phyloP scores from a whole-genome alignment of 1,139 yeast genomes.

The Kluyveromyces sp. region DNA sequence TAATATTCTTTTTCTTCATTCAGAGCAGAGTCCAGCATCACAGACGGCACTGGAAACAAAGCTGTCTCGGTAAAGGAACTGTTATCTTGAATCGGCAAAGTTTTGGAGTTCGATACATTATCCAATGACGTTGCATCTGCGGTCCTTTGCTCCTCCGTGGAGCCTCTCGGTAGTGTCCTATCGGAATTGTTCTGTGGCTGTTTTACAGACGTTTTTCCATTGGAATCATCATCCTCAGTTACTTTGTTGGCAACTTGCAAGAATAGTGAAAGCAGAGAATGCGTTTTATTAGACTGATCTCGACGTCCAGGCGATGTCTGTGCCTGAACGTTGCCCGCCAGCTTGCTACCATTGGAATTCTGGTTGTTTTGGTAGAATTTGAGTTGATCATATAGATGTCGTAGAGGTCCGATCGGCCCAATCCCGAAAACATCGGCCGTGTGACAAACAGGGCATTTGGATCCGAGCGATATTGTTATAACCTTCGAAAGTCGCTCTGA shows the following conservation, averaged over 20 bases:
- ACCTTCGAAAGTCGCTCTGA: constrained; percentile 40
- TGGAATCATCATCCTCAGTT: constrained; percentile 6
- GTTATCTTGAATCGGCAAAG: constrained; percentile 19
- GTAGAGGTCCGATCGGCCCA: constrained; percentile 45
- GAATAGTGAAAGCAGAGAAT: constrained; percentile 23
- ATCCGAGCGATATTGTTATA: constrained; percentile 9
- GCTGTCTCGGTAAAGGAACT: constrained; percentile 11
- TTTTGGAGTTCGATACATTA: constrained; percentile 23
- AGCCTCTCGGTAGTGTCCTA: background rate
- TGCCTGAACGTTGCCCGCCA: background rate
- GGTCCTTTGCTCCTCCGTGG: background rate
- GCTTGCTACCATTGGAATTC: background rate
- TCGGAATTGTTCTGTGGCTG: background rate
- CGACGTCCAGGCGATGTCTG: constrained; percentile 9
- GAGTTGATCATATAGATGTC: constrained; percentile 41
- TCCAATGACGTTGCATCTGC: constrained; percentile 12
- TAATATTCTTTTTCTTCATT: constrained; percentile 46
- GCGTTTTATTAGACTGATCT: constrained; percentile 11
- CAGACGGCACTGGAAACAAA: constrained; percentile 3
- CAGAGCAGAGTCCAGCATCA: constrained; percentile 10
- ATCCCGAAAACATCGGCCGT: constrained; percentile 34
- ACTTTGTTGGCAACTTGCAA: constrained; percentile 26
- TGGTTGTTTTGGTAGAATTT: constrained; percentile 15
- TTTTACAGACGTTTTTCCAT: background rate
- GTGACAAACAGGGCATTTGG: constrained; percentile 47